Conservation (phyloP, 139 green algal genomes). For the Diplosphaera chodatii region DNA sequence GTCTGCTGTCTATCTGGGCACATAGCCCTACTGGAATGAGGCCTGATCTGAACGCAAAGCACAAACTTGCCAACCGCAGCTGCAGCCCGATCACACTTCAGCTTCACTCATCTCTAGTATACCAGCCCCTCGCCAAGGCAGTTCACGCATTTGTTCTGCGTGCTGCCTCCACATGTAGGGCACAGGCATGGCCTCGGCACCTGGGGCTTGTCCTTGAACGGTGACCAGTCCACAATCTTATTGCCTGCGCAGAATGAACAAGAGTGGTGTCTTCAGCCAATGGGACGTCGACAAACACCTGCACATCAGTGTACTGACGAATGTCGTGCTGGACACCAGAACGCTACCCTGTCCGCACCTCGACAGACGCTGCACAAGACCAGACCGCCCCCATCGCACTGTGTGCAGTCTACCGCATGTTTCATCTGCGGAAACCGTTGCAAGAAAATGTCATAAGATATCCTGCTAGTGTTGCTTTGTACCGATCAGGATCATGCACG, state of each 20-base stretch:
- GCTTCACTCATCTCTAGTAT: not conserved
- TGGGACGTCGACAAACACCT: too few relatives aligned
- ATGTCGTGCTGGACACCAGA: not conserved
- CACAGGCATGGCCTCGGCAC: not conserved
- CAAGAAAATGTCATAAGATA: too few relatives aligned
- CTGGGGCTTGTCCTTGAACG: not conserved
- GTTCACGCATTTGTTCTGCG: not conserved
- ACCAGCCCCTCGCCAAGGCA: not conserved
- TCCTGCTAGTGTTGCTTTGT: too few relatives aligned
- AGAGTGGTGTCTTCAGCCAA: too few relatives aligned
- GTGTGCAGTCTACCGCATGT: not conserved
- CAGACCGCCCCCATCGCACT: not conserved
- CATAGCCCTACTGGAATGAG: too few relatives aligned
- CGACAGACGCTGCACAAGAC: not conserved
- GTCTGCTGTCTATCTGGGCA: too few relatives aligned
- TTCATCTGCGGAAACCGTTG: not conserved
- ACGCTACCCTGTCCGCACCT: not conserved
- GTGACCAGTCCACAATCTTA: not conserved
- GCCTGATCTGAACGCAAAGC: too few relatives aligned
- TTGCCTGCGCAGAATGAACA: not conserved
- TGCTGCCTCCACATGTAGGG: not conserved
- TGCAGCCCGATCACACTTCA: too few relatives aligned
- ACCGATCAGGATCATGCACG: too few relatives aligned
- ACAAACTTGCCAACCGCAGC: too few relatives aligned
- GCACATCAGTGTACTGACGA: not conserved